Conservation (phyloP, 148 eudicot species). For the Beta vulgaris region DNA sequence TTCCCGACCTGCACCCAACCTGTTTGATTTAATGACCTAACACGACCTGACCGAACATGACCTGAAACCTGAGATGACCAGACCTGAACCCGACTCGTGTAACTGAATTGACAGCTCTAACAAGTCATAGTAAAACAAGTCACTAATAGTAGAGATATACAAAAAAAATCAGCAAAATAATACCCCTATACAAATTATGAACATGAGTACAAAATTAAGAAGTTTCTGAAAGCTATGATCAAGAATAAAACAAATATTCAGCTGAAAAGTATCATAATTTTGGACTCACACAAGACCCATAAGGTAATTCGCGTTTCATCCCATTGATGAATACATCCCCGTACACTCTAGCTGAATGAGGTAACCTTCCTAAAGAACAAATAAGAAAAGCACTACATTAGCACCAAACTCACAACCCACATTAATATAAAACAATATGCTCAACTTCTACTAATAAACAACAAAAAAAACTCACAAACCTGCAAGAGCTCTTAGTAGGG, state of each 20-base stretch:
- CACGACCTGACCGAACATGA: no score
- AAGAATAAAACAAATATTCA: background rate
- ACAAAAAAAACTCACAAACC: constrained; percentile 46
- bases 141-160: background rate
- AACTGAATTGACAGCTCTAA: no score
- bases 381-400: constrained; percentile 16
- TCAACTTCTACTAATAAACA: constrained; percentile 16
- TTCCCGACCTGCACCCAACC: no score
- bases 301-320: constrained; percentile 61
- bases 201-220: background rate
- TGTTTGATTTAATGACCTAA: no score
- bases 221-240: background rate
- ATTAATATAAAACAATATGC: background rate
- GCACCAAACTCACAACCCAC: constrained; percentile 12
- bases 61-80: no score
- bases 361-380: constrained; percentile 69
- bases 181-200: background rate
- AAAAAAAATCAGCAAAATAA: background rate
- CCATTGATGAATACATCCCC: constrained; percentile 94
- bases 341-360: constrained; percentile 67
- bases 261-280: background rate
- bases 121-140: background rate
- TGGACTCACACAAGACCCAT: constrained; percentile 87
- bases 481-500: constrained; percentile 89
- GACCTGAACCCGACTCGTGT: no score